A percentile compares a stretch with the other conserved stretches of the same genome.
These are phyloP conservation scores for Aureobasidium sp. DNA, from an alignment of 2,329 filamentous ascomycete genomes.

Conservation along the genomic window DNA sequence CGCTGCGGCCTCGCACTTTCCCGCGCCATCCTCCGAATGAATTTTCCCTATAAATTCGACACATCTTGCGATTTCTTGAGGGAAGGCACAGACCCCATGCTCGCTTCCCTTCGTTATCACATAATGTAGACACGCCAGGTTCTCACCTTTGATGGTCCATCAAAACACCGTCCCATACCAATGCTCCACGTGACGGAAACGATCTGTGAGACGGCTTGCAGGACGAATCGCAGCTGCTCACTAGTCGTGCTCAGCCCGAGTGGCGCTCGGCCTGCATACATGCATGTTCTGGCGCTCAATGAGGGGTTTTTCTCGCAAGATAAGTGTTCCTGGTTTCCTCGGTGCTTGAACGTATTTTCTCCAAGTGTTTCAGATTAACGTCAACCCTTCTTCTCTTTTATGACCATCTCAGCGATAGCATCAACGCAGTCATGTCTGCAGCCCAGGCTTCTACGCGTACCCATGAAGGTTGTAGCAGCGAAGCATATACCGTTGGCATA, in stretches of 20 bases:
- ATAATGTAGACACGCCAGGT: background rate
- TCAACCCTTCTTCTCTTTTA: background rate
- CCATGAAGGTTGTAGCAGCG: background rate
- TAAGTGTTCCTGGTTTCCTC: background rate
- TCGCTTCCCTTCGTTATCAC: background rate
- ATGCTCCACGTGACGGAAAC: background rate
- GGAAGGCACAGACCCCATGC: background rate
- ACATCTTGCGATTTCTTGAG: background rate
- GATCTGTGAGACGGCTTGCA: background rate
- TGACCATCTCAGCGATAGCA: background rate
- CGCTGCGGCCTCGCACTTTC: background rate
- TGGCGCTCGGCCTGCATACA: too few relatives aligned
- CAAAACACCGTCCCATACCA: background rate
- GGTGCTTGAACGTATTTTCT: background rate
- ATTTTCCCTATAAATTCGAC: background rate
- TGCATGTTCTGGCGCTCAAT: background rate
- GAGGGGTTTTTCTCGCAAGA: background rate
- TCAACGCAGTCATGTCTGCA: background rate
- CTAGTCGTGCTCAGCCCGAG: background rate
- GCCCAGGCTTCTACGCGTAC: background rate
- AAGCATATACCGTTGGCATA: constrained; percentile 18
- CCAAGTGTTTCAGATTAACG: background rate
- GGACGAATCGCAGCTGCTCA: background rate
- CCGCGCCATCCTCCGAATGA: background rate
- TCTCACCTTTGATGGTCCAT: background rate